Evolutionary conservation across 306 rosid species (phyloP), one percentile per base, ranked within the genome.

Genomic region (Gastrolobium bilobum): DNA sequence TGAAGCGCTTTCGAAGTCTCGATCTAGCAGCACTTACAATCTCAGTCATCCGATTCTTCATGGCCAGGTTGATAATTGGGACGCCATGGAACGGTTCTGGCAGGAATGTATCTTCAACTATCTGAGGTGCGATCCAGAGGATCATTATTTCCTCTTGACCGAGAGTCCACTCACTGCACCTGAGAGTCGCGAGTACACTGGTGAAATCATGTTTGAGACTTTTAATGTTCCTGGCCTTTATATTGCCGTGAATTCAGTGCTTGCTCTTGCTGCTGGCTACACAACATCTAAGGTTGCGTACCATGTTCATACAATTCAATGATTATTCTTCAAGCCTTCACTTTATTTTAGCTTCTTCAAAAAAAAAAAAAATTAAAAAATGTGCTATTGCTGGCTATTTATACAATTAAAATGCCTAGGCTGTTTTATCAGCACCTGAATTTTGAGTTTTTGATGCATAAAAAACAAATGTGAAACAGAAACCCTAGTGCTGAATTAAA

Each of bases 201-300:
- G 98, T 0, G 99, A 96, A 83, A 93, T 96, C 66, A 96, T 96
- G 99, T 96, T 96, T 46, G 99, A 96, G 88, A 96, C 99, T 8
- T 96, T 96, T 84, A 96, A 93, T 77, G 99, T 96, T 7, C 99
- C 99, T 26, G 99, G 99, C 52, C 97, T 96, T 76, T 96, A 93
- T 76, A 93, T 96, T 75, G 99, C 89, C 0, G 99, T 96, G 46
- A 96, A 96, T 86, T 96, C 99, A 0, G 99, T 96, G 83, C 98
- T 96, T 68, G 99, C 99, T 83, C 98, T 96, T 81, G 99, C 99
- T 1, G 99, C 99, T 10, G 99, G 99, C 42, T 96, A 96, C 89
- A 96, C 99, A 2, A 85, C 99, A 37, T 96, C 99, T 52, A 96
- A 96, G 97, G 99, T 94, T 35, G 65, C 20, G 33, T 47, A 7